Base-by-base conservation (phyloP, 2,329 filamentous ascomycete genomes). In the Colletotrichum sp. region DNA sequence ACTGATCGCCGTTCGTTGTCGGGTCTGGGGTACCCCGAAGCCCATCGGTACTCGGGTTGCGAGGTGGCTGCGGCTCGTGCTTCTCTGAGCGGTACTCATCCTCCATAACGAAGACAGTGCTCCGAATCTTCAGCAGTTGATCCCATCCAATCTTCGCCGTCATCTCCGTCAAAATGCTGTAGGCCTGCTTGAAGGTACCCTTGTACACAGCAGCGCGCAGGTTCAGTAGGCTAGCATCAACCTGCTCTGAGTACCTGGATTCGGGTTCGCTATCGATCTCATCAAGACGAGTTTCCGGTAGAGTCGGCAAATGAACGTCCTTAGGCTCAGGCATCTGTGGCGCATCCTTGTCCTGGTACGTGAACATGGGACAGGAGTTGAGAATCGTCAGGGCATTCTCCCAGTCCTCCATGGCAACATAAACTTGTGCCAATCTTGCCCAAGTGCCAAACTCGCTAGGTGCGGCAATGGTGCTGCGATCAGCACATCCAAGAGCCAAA, bases 291-390 rank as follows among this genome's bases (percentile, higher is more conserved):
- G 95, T 98, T 84, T 98, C 97, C 1, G 94, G 91, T 68, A 98
- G 90, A 19, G 96, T 94, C 0, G 97, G 97, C 16, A 99, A 90
- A 79, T 94, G 92, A 57, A 98, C 94, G 72, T 96, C 94, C 80
- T 94, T 94, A 0, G 97, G 96, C 82, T 98, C 96, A 2, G 97
- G 97, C 94, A 98, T 96, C 75, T 97, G 87, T 5, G 97, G 97
- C 8, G 96, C 94, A 83, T 99, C 97, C 85, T 98, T 98, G 85
- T 99, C 97, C 85, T 98, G 97, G 84, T 99, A 98, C 8, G 97
- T 99, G 85, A 99, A 99, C 97, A 99, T 99, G 11, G 97, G 97
- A 84, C 97, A 99, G 22, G 97, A 99, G 86, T 99, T 99, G 68
- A 99, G 90, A 6, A 97, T 98, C 7, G 98, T 93, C 28, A 99